Percentiles rank a stretch among this genome's conserved stretches.
Evolutionary conservation across 1,284 basidiomycete species (phyloP).

Genomic region (Baeospora myosura): DNA sequence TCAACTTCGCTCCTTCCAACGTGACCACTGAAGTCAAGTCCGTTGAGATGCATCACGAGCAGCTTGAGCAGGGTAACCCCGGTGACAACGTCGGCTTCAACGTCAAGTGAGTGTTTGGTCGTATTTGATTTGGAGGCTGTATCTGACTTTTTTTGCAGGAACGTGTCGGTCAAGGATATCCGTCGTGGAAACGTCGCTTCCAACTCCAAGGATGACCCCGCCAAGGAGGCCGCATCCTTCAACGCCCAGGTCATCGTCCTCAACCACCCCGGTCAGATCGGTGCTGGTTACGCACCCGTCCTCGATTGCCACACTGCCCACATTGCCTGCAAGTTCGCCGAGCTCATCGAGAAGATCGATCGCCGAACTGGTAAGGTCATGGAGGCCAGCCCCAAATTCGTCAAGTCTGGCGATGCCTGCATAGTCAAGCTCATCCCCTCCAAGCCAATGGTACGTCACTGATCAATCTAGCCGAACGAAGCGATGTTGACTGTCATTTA

Average conservation of each 20-base stretch:
- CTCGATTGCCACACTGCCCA: constrained; percentile 99
- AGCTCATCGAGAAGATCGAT: constrained; percentile 99
- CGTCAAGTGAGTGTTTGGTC: constrained; percentile 64
- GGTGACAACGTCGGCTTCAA: constrained; percentile 99
- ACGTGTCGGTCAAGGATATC: constrained; percentile 99
- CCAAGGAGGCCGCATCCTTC: constrained; percentile 99
- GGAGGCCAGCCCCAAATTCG: constrained; percentile 88
- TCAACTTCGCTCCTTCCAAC: constrained; percentile 93
- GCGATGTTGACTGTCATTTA: background rate
- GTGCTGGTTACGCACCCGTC: constrained; percentile 95
- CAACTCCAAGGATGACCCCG: constrained; percentile 99
- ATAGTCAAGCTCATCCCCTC: constrained; percentile 96
- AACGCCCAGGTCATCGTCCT: constrained; percentile 99
- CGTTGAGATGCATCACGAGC: constrained; percentile 99
- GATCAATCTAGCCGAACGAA: background rate
- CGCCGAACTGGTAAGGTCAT: constrained; percentile 93
- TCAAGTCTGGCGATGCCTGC: constrained; percentile 94
- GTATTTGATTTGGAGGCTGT: background rate
- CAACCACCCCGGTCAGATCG: constrained; percentile 99
- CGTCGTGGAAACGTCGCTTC: constrained; percentile 98
- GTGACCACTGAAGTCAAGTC: constrained; percentile 99
- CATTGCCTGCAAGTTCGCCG: constrained; percentile 99
- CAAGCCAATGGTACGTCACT: constrained; percentile 78
- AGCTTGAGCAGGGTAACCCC: constrained; percentile 89
- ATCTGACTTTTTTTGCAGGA: constrained; percentile 50